A percentile compares a stretch with the other conserved stretches of the same genome.
Conservation (phyloP, 2,329 filamentous ascomycete species). For the Plenodomus tracheiphilus region DNA sequence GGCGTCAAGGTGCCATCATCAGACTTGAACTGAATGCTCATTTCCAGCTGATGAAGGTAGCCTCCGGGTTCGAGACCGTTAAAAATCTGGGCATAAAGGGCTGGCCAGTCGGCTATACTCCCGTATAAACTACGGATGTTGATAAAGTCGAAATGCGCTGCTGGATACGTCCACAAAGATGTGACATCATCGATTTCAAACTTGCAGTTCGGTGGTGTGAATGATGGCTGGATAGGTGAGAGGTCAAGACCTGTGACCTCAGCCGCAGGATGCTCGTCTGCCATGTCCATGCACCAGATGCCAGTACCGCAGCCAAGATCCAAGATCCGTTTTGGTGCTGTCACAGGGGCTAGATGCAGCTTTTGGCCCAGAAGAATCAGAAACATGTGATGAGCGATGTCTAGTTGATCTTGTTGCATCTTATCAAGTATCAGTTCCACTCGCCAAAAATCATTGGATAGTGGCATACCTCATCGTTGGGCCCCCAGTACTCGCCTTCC, state of each 20-base stretch:
- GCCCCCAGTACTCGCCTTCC: constrained; percentile 37
- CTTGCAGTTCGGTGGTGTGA: constrained; percentile 49
- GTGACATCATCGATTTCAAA: constrained; percentile 53
- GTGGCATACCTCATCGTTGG: constrained; percentile 27
- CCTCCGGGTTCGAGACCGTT: constrained; percentile 40
- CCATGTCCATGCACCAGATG: constrained; percentile 37
- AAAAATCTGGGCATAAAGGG: constrained; percentile 39
- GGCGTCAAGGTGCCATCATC: constrained; percentile 43
- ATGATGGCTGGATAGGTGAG: constrained; percentile 52
- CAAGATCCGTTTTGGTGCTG: constrained; percentile 19
- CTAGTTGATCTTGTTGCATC: constrained; percentile 30
- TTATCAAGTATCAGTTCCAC: neutral
- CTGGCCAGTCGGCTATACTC: constrained; percentile 48
- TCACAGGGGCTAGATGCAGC: constrained; percentile 28
- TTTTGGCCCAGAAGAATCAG: constrained; percentile 24
- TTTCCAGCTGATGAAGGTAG: constrained; percentile 47
- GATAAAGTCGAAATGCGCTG: constrained; percentile 44
- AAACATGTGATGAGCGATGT: constrained; percentile 35
- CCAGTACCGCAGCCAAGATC: constrained; percentile 35
- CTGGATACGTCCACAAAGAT: constrained; percentile 42
- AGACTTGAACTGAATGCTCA: constrained; percentile 44
- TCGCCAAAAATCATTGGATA: neutral
- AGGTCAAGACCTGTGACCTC: constrained; percentile 52
- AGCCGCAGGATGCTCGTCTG: constrained; percentile 33
- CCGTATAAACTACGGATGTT: constrained; percentile 50